Percentiles rank a stretch among this genome's conserved stretches.
These are phyloP conservation scores for Trichophyton simii DNA, from an alignment of 2,329 filamentous ascomycete genomes.

Conservation along the genomic window DNA sequence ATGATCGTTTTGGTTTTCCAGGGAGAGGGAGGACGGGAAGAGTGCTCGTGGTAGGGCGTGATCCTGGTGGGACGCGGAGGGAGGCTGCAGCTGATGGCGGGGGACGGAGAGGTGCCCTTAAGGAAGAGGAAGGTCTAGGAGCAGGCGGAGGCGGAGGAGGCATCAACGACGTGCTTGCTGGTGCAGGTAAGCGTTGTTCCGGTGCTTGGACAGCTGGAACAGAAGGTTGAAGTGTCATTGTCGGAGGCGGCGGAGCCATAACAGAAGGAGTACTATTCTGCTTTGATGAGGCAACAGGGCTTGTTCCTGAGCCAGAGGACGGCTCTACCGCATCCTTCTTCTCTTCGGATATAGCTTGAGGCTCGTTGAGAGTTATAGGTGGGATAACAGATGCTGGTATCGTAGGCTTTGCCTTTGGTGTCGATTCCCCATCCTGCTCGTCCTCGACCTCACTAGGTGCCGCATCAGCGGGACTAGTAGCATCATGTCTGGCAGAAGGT, in stretches of 20 bases:
- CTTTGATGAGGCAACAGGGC: neutral
- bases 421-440: conserved; percentile 21
- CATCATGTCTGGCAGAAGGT: neutral
- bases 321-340: neutral
- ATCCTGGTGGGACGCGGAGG: conserved; percentile 30
- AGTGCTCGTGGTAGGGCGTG: conserved; percentile 29
- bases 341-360: neutral
- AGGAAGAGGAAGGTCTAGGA: conserved; percentile 8
- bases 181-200: neutral
- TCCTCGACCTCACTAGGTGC: conserved; percentile 5
- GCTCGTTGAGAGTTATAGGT: conserved; percentile 20
- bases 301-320: conserved; percentile 12
- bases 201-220: neutral
- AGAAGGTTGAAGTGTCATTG: neutral
- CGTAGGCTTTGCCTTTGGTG: conserved; percentile 26
- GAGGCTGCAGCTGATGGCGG: conserved; percentile 34
- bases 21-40: conserved; percentile 32
- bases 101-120: conserved; percentile 23
- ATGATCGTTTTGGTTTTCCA: conserved; percentile 36
- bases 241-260: neutral
- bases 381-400: conserved; percentile 22
- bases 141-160: conserved; percentile 16
- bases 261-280: neutral
- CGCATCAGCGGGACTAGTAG: neutral
- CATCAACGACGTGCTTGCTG: conserved; percentile 9